Percentiles rank a stretch among this genome's conserved stretches.
phyloP scores from a whole-genome alignment of 441 rosid genomes.

The Erodium texanum region DNA sequence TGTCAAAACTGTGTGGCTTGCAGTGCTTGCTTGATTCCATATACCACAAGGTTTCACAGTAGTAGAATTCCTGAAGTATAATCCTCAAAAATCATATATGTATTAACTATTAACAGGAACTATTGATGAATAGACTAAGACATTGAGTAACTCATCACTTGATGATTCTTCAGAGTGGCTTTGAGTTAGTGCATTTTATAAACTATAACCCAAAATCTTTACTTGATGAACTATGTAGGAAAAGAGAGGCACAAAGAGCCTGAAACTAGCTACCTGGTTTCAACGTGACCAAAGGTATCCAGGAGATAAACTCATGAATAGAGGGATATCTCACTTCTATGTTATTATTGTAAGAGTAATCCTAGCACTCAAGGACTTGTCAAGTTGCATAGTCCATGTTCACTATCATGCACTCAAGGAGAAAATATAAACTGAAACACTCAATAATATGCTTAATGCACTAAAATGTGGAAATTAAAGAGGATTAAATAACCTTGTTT shows the following conservation, averaged over 20 bases:
- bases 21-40: neutral
- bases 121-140: neutral
- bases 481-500: neutral
- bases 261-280: neutral
- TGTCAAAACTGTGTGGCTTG: neutral
- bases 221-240: neutral
- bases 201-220: neutral
- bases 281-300: neutral
- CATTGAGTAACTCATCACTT: constrained; percentile 1
- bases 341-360: neutral
- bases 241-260: neutral
- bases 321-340: neutral
- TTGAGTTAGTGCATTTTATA: neutral
- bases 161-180: neutral
- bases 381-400: neutral
- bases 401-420: neutral
- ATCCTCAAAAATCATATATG: neutral
- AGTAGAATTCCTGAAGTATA: neutral
- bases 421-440: neutral
- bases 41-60: neutral
- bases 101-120: neutral
- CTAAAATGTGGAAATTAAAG: neutral
- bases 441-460: neutral
- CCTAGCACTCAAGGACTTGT: neutral
- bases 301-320: neutral